Percentiles rank a stretch among this genome's conserved stretches.
phyloP scores from a whole-genome alignment of 257 asterid genomes.

The Plantago elongata region DNA sequence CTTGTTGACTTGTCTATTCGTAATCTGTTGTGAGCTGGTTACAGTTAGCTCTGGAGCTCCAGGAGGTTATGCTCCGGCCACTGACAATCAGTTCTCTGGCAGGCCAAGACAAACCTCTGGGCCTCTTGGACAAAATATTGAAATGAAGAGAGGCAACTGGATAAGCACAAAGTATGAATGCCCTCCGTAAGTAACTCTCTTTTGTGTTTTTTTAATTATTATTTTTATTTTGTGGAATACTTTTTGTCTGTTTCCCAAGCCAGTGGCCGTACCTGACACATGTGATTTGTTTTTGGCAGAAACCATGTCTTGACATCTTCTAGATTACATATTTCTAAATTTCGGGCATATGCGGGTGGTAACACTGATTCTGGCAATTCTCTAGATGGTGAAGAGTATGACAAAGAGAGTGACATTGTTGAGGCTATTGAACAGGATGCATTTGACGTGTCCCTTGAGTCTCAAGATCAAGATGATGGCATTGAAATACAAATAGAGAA shows the following conservation, averaged over 20 bases:
- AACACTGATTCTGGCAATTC: conserved; percentile 18
- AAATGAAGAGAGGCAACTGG: conserved; percentile 98
- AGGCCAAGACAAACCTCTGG: conserved; percentile 33
- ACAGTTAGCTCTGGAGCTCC: conserved; percentile 42
- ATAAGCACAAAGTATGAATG: neutral
- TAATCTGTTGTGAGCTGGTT: conserved; percentile 62
- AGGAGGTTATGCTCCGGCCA: conserved; percentile 29
- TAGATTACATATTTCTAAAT: neutral
- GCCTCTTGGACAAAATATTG: conserved; percentile 57
- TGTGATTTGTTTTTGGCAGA: too few relatives aligned
- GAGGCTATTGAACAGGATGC: conserved; percentile 22
- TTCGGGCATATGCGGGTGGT: conserved; percentile 29
- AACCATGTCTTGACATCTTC: too few relatives aligned
- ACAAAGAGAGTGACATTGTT: conserved; percentile 14
- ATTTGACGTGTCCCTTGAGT: conserved; percentile 20
- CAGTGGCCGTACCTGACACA: too few relatives aligned
- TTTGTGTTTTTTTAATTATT: too few relatives aligned
- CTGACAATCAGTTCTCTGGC: conserved; percentile 37
- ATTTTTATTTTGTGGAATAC: too few relatives aligned
- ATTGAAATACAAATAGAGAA: conserved; percentile 52
- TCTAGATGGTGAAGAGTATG: conserved; percentile 19
- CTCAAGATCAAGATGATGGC: conserved; percentile 28
- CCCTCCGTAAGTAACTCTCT: too few relatives aligned
- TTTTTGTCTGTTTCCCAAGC: too few relatives aligned
- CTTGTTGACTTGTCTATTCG: conserved; percentile 74